Evolutionary conservation across 2,329 filamentous ascomycete species (phyloP).

Genomic region (Fusarium clavum): DNA sequence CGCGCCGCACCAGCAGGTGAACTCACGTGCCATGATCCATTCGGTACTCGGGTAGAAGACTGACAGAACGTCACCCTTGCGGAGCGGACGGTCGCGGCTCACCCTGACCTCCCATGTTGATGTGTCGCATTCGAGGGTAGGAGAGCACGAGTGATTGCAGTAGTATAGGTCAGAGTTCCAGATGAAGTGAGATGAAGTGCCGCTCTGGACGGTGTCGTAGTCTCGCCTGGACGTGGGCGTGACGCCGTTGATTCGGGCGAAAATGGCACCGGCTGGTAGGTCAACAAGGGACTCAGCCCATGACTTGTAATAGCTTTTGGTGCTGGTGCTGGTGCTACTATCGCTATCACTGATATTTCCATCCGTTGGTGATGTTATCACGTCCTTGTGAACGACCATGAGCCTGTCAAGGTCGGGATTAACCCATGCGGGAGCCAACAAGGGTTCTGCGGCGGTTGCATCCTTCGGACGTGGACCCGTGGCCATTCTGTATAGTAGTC

Average conservation of each 20-base stretch:
- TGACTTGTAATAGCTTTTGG: neutral
- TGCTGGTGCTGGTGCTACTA: neutral
- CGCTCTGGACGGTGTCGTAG: neutral
- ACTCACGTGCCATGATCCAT: neutral
- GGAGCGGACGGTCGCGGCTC: constrained; percentile 1
- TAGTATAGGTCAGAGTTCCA: neutral
- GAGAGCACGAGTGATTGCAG: neutral
- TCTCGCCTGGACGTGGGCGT: neutral
- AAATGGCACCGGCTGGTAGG: neutral
- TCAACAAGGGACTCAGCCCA: neutral
- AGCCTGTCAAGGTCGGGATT: constrained; percentile 1
- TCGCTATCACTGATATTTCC: neutral
- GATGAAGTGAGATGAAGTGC: neutral
- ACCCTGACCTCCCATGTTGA: neutral
- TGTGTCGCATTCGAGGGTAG: neutral
- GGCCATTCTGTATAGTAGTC: neutral
- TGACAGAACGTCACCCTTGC: constrained; percentile 1
- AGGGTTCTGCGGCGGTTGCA: neutral
- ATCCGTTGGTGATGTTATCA: neutral
- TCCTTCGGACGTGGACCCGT: neutral
- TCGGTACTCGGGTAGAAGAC: constrained; percentile 5
- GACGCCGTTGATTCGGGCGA: neutral
- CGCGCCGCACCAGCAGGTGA: constrained; percentile 2
- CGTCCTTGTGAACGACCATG: neutral
- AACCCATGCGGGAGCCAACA: constrained; percentile 4